Conservation (phyloP, 192 early-diverging fungal species). For the Thamnidium elegans region DNA sequence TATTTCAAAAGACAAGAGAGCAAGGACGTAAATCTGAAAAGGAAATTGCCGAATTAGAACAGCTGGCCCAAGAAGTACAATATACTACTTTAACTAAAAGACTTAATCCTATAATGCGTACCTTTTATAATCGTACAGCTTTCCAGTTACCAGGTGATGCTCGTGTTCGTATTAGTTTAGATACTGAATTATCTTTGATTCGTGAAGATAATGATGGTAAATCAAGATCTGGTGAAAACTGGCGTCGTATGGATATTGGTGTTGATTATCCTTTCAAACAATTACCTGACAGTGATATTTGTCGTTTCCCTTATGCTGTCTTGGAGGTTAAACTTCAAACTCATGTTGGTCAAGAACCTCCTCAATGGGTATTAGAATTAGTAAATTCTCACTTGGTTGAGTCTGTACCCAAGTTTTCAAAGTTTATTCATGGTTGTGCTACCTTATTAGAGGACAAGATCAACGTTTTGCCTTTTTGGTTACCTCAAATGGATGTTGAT, state of each 20-base stretch:
- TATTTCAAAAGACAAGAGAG: conserved; percentile 78
- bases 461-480: conserved; percentile 90
- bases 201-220: conserved; percentile 89
- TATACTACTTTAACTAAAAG: conserved; percentile 66
- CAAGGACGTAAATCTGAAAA: conserved; percentile 79
- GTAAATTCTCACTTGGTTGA: conserved; percentile 88
- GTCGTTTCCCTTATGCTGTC: conserved; percentile 93
- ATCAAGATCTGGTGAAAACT: conserved; percentile 80
- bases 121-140: conserved; percentile 98
- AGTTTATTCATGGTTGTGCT: conserved; percentile 94
- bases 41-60: conserved; percentile 74
- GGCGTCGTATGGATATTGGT: conserved; percentile 92
- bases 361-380: conserved; percentile 91
- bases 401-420: conserved; percentile 96
- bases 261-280: conserved; percentile 91
- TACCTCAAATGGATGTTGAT: conserved; percentile 91
- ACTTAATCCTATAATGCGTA: conserved; percentile 82
- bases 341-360: conserved; percentile 83
- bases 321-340: conserved; percentile 98
- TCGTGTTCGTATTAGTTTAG: conserved; percentile 95
- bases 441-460: conserved; percentile 81
- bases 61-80: conserved; percentile 75
- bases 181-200: conserved; percentile 95
- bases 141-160: conserved; percentile 99
- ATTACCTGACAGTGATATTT: conserved; percentile 79